Evolutionary conservation across 768 basidiomycete species (phyloP).

Genomic region (Astraeus odoratus): DNA sequence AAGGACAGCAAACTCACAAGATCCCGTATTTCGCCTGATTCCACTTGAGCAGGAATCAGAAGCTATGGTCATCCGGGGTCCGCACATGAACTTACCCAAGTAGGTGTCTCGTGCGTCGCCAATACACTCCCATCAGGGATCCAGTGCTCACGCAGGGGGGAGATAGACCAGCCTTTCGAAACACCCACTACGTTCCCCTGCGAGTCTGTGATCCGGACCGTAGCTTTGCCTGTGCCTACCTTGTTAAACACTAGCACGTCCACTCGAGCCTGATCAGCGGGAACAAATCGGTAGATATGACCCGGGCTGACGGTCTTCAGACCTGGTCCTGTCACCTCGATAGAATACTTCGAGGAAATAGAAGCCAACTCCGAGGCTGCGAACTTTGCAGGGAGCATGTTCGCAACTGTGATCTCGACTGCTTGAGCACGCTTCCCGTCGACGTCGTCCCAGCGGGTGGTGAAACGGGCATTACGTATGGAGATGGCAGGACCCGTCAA

Average conservation of each 20-base stretch:
- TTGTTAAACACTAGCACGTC: slow-evolving; percentile 41
- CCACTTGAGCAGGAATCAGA: slow-evolving; percentile 30
- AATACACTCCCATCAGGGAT: slow-evolving; percentile 30
- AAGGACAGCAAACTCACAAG: slow-evolving; percentile 32
- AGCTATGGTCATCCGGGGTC: background rate
- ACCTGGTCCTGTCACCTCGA: slow-evolving; percentile 32
- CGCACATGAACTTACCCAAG: slow-evolving; percentile 36
- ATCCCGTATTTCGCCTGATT: slow-evolving; percentile 49
- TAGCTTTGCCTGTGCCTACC: slow-evolving; percentile 22
- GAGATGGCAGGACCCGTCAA: slow-evolving; percentile 26
- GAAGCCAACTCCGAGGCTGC: slow-evolving; percentile 23
- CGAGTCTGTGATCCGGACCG: slow-evolving; percentile 26
- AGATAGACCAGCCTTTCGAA: slow-evolving; percentile 33
- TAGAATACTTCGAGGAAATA: slow-evolving; percentile 25
- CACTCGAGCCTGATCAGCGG: slow-evolving; percentile 43
- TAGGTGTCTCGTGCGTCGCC: slow-evolving; percentile 43
- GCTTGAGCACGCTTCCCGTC: slow-evolving; percentile 35
- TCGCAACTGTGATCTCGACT: slow-evolving; percentile 46
- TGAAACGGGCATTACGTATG: slow-evolving; percentile 38
- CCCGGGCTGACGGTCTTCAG: slow-evolving; percentile 39
- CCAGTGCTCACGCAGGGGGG: slow-evolving; percentile 35
- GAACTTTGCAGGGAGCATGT: slow-evolving; percentile 35
- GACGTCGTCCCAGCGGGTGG: slow-evolving; percentile 39
- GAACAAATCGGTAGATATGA: slow-evolving; percentile 37
- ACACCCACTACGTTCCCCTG: slow-evolving; percentile 29